Evolutionary conservation across 139 green algal genomes (phyloP), one percentile per base, ranked within the genome.

Genomic region (Chlorella sorokiniana): DNA sequence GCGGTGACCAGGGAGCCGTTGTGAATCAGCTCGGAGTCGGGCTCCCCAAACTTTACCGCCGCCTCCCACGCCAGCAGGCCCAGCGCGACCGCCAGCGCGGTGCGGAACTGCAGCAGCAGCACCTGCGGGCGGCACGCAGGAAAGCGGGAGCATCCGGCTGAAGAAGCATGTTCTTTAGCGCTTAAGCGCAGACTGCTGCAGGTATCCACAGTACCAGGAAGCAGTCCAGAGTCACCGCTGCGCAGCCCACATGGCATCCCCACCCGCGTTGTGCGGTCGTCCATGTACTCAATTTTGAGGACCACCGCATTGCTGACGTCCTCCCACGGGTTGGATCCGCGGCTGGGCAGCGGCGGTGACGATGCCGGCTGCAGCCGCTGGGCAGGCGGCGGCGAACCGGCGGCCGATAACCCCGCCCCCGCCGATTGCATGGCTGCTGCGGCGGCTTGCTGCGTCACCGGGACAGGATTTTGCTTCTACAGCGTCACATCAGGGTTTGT

Each of bases 51-150:
- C 52, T 79, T 79, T 1, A 54, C 52, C 37, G n/a, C 37, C 2
- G 73, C 69, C 54, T 79, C 73, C 73, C 73, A 79, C 1, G 69
- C 2, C 25, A 79, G 54, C 29, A 79, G n/a, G 23, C 10, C 73
- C 25, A 38, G 52, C 10, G 73, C 73, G 37, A 68, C 9, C 35
- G 54, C 10, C 52, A 79, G 27, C 10, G 38, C 51, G 33, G 63
- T 40, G 45, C 73, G 52, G 37, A 79, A 79, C 38, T 69, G 54
- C 37, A 35, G 51, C 38, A 79, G 73, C 37, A 79, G 37, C 73
- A 68, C 45, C 73, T 79, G 73, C 54, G 45, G n/a, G 29, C 38
- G 6, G 38, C 33, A 40, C 8, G 48, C 48, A 56, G 3, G 42
- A 3, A 35, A 51, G 42, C 22, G 42, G 25, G 6, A 7, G 41